Conservation (phyloP, 768 basidiomycete species). For the Hydnum rufescens region DNA sequence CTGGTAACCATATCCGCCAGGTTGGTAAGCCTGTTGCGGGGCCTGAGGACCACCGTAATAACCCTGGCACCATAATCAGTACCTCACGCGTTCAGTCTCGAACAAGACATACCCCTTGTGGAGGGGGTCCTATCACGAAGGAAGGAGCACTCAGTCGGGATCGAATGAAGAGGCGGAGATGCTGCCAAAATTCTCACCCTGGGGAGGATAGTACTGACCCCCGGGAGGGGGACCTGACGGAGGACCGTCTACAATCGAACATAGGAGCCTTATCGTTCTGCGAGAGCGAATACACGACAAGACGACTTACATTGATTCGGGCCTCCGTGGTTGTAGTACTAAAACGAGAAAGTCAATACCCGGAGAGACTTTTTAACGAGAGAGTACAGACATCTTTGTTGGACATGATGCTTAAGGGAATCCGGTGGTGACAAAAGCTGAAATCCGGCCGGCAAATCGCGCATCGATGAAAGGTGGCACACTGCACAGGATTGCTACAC, state of each 20-base stretch:
- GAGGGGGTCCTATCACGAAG: not conserved
- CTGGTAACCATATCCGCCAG: not conserved
- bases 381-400: not conserved
- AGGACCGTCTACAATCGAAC: not conserved
- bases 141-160: not conserved
- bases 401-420: too few relatives aligned
- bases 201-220: not conserved
- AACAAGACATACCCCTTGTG: conserved; percentile 1
- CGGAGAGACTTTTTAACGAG: not conserved
- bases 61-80: not conserved
- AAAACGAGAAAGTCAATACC: not conserved
- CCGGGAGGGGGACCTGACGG: not conserved
- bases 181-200: not conserved
- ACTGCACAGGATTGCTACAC: not conserved
- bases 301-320: not conserved
- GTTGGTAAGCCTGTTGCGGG: not conserved
- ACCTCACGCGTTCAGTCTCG: not conserved
- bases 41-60: not conserved
- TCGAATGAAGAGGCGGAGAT: not conserved
- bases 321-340: not conserved
- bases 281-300: not conserved
- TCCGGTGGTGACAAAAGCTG: too few relatives aligned
- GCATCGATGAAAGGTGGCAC: too few relatives aligned
- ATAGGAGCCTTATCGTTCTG: not conserved
- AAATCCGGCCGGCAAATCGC: too few relatives aligned